Percentiles rank a stretch among this genome's conserved stretches.
Evolutionary conservation across 192 early-diverging fungal genomes (phyloP).

Genomic region (Coemansia sp.): DNA sequence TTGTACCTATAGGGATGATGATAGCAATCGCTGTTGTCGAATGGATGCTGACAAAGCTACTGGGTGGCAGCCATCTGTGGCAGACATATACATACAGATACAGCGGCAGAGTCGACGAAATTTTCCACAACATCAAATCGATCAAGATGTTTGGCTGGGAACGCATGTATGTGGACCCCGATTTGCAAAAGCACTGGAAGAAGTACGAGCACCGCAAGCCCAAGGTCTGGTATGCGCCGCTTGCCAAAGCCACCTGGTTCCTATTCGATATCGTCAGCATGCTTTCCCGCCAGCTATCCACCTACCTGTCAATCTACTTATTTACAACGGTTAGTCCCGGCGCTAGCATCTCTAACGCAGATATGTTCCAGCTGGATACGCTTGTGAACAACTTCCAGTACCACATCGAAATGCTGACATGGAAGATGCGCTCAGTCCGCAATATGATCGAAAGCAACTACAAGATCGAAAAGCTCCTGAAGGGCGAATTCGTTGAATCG

Average conservation of each 20-base stretch:
- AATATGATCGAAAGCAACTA: constrained; percentile 7
- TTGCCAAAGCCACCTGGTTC: constrained; percentile 18
- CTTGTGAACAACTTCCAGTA: constrained; percentile 10
- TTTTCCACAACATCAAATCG: constrained; percentile 27
- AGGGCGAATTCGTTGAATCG: constrained; percentile 25
- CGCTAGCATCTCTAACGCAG: constrained; percentile 16
- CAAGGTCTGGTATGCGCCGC: constrained; percentile 37
- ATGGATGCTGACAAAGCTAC: constrained; percentile 5
- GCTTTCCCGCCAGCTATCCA: constrained; percentile 14
- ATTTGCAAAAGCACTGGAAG: constrained; percentile 11
- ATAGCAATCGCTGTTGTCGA: background rate
- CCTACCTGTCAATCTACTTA: constrained; percentile 20
- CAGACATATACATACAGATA: background rate
- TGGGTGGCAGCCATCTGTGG: constrained; percentile 26
- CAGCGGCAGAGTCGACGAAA: constrained; percentile 16
- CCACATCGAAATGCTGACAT: constrained; percentile 4
- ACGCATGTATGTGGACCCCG: constrained; percentile 31
- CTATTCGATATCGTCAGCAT: constrained; percentile 5
- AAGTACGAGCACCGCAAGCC: background rate
- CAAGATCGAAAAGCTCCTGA: constrained; percentile 16
- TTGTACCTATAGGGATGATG: constrained; percentile 18
- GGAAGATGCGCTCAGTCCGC: constrained; percentile 1
- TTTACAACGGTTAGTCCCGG: constrained; percentile 6
- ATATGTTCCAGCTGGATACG: constrained; percentile 27
- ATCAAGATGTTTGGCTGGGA: constrained; percentile 54